Percentiles rank a stretch among this genome's conserved stretches.
phyloP scores from a whole-genome alignment of 75 land plant genomes.

The Azolla pinnata region DNA sequence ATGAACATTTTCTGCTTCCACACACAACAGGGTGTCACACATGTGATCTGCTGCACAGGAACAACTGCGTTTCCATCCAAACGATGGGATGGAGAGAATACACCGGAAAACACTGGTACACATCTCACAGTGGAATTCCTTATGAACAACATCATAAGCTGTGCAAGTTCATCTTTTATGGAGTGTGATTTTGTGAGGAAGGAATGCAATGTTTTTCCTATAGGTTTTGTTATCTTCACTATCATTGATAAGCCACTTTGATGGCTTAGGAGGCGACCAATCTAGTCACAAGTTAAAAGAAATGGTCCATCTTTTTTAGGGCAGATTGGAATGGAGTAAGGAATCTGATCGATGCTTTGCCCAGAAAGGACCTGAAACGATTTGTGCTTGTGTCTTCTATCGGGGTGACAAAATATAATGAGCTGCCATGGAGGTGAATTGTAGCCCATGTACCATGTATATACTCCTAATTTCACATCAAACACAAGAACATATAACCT shows the following conservation, averaged over 20 bases:
- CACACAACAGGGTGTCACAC: constrained; percentile 68
- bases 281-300: too few relatives aligned
- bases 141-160: too few relatives aligned
- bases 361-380: constrained; percentile 49
- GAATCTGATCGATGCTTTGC: constrained; percentile 64
- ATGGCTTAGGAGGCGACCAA: too few relatives aligned
- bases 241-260: not conserved
- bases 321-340: constrained; percentile 92
- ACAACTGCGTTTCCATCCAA: constrained; percentile 96
- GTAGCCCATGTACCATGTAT: not conserved
- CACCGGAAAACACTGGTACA: constrained; percentile 89
- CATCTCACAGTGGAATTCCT: too few relatives aligned
- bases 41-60: constrained; percentile 97
- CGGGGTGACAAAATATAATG: constrained; percentile 82
- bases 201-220: not conserved
- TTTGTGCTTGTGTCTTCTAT: constrained; percentile 87
- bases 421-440: constrained; percentile 87
- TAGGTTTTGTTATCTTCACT: not conserved
- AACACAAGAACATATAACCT: too few relatives aligned
- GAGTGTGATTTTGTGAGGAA: not conserved
- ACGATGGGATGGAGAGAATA: constrained; percentile 92
- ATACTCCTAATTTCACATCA: too few relatives aligned
- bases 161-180: too few relatives aligned
- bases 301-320: too few relatives aligned
- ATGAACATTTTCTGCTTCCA: not conserved